phyloP scores from a whole-genome alignment of 2,329 filamentous ascomycete species.

The Scedosporium apiospermum region DNA sequence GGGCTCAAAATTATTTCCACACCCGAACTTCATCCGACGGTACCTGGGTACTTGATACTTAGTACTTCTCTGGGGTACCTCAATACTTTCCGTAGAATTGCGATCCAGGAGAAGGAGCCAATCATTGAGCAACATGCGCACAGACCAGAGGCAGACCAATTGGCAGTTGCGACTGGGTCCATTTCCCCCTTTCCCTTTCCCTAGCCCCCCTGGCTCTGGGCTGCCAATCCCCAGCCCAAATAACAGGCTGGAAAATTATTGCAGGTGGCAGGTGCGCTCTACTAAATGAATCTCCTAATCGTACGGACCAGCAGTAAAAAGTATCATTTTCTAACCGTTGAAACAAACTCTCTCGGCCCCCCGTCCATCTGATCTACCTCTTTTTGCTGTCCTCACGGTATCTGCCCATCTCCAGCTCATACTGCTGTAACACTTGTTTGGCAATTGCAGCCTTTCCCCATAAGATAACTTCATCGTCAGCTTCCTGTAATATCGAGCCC shows the following conservation, averaged over 20 bases:
- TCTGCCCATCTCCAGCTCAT: background rate
- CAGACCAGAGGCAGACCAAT: conserved; percentile 8
- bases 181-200: conserved; percentile 30
- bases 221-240: conserved; percentile 4
- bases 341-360: conserved; percentile 5
- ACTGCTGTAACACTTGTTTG: background rate
- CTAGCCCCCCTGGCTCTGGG: conserved; percentile 1
- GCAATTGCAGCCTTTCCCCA: background rate
- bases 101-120: conserved; percentile 11
- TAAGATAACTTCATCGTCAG: background rate
- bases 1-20: conserved; percentile 7
- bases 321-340: conserved; percentile 3
- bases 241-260: conserved; percentile 8
- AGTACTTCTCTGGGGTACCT: conserved; percentile 3
- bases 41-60: conserved; percentile 4
- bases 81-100: conserved; percentile 1
- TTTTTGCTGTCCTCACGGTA: conserved; percentile 3
- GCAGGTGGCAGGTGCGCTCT: conserved; percentile 6
- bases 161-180: conserved; percentile 17
- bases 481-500: background rate
- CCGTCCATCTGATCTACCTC: conserved; percentile 4
- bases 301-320: conserved; percentile 4
- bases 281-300: conserved; percentile 1
- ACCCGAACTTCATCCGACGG: conserved; percentile 6
- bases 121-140: conserved; percentile 9